Conservation (phyloP, 345 rosid species). For the Gossypium longicalyx region DNA sequence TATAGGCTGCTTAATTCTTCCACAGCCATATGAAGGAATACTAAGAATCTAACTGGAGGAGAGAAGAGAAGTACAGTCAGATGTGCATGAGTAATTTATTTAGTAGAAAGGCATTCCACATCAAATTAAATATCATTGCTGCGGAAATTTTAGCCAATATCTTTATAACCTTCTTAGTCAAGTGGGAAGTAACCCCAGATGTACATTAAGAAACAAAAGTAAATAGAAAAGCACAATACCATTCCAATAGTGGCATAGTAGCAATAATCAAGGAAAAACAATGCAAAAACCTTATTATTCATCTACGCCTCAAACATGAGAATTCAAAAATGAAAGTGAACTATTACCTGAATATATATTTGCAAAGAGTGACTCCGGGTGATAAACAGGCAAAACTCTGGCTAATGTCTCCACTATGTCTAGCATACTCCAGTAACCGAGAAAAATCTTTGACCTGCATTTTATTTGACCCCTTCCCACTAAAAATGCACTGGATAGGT, state of each 20-base stretch:
- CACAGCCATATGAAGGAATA: neutral
- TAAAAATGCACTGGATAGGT: slow-evolving; percentile 24
- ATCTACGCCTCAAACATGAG: neutral
- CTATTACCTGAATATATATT: slow-evolving; percentile 75
- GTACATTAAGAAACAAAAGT: neutral
- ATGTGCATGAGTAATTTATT: neutral
- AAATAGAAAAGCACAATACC: neutral
- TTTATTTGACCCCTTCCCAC: slow-evolving; percentile 28
- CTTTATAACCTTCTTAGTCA: neutral
- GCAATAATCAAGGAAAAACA: neutral
- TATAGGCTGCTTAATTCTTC: neutral
- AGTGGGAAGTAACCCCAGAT: neutral
- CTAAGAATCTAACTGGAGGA: neutral
- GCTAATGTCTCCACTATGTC: slow-evolving; percentile 49
- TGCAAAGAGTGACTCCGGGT: slow-evolving; percentile 64
- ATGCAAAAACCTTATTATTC: neutral
- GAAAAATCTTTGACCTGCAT: slow-evolving; percentile 27
- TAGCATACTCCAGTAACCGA: slow-evolving; percentile 46
- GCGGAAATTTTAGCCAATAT: neutral
- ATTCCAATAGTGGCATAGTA: neutral
- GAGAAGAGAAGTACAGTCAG: neutral
- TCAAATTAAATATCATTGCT: neutral
- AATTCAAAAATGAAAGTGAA: neutral
- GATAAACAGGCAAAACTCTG: slow-evolving; percentile 64
- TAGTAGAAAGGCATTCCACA: neutral